These are phyloP conservation scores for Didymella keratinophila DNA, from an alignment of 2,329 filamentous ascomycete species.

Conservation along the genomic window DNA sequence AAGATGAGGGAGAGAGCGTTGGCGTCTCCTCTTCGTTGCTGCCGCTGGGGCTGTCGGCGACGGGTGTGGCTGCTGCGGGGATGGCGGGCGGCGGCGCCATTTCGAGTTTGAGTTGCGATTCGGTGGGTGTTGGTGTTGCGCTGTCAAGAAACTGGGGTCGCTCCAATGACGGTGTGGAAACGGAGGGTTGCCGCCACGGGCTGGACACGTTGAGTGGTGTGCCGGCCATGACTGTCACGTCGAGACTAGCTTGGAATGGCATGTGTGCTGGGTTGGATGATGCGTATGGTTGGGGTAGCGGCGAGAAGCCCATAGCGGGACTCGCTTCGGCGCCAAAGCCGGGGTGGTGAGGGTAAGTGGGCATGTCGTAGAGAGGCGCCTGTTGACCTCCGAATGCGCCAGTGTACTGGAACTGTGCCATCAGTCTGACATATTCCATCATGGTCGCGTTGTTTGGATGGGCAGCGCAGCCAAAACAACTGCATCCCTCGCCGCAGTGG, in stretches of 20 bases:
- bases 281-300: slow-evolving; percentile 29
- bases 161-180: slow-evolving; percentile 22
- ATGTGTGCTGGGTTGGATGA: slow-evolving; percentile 31
- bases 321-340: slow-evolving; percentile 39
- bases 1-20: slow-evolving; percentile 49
- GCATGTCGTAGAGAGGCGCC: slow-evolving; percentile 47
- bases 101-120: slow-evolving; percentile 14
- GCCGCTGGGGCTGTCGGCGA: slow-evolving; percentile 41
- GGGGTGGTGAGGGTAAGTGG: slow-evolving; percentile 45
- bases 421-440: slow-evolving; percentile 59
- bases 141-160: slow-evolving; percentile 29
- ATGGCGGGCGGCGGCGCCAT: slow-evolving; percentile 30
- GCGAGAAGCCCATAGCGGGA: slow-evolving; percentile 25
- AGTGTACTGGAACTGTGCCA: slow-evolving; percentile 48
- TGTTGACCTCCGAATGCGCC: slow-evolving; percentile 43
- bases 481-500: slow-evolving; percentile 70
- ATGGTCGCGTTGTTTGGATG: slow-evolving; percentile 74
- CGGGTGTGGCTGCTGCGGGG: slow-evolving; percentile 16
- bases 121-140: slow-evolving; percentile 19
- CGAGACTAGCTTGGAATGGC: slow-evolving; percentile 33
- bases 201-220: slow-evolving; percentile 25
- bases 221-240: slow-evolving; percentile 28
- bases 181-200: slow-evolving; percentile 37
- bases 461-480: slow-evolving; percentile 72
- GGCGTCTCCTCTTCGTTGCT: slow-evolving; percentile 44